Base-by-base conservation (phyloP, 805 yeast genomes). In the Candida odintsovae region DNA sequence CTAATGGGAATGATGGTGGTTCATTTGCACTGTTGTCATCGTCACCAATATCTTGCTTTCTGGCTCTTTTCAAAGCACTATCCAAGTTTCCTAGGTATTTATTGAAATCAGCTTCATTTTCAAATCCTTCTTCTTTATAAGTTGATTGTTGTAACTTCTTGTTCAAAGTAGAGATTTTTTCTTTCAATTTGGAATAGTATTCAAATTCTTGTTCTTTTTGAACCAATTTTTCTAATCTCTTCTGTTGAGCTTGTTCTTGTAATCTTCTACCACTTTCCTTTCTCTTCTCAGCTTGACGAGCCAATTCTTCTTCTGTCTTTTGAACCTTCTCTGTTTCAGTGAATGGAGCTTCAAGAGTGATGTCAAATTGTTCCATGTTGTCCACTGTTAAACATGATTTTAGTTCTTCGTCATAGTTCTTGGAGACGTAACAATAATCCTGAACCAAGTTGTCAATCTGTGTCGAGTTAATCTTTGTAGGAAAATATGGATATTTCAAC, bases 401-500 rank as follows among this genome's bases (percentile, higher is more conserved):
- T 39, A 90, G 65, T 53, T 90, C 97, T 13, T 73, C 67, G 19
- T 72, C 71, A 59, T 86, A 94, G 60, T 87, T 73, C 41, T 62
- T 65, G 38, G 95, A 82, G 3, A 89, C 80, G 57, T 87, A 90
- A 58, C 96, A 89, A 65, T 75, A 83, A 52, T 89, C 86, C 38
- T 85, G 77, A 38, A 90, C 75, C 59, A 94, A 65, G 47, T 76
- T 68, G 42, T 83, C 80, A 12, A 84, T 76, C 59, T 92, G 95
- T 46, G 71, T 69, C 12, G 70, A 66, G 8, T 80, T 71, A 45
- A 92, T 67, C 53, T 81, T 84, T 2, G 86, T 68, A 6, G 99
- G 98, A 63, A 90, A 94, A 55, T 80, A 84, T 1, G 99, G 98
- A 64, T 94, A 94, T 63, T 94, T 94, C 58, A 94, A 70, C 2